Evolutionary conservation across 1,139 yeast species (phyloP), one percentile per base, ranked within the genome.

Genomic region (Magnusiomyces sp.): DNA sequence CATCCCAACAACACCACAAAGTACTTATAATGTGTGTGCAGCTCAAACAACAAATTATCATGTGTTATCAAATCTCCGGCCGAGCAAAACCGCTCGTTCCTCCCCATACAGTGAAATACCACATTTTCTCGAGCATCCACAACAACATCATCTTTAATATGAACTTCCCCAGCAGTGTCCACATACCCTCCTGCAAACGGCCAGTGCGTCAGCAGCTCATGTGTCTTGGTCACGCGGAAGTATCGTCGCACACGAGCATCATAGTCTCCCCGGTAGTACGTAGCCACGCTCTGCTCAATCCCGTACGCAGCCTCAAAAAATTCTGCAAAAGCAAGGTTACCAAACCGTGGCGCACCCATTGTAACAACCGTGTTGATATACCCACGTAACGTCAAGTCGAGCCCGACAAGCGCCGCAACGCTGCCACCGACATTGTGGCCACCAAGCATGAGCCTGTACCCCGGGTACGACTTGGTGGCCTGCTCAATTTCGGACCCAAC

Each of bases 361-460:
- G 82, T 73, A 9, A 81, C 64, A 1, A 81, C 77, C 41, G 74
- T 62, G 0, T 83, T 81, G 5, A 71, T 63, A 49, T 67, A 69
- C 0, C 84, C 85, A 59, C 75, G 58, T 6, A 75, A 56, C 53
- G 71, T 70, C 50, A 79, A 70, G 58, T 83, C 89, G 27, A 80
- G 70, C 0, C 83, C 89, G 10, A 79, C 72, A 38, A 84, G 64
- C 13, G 72, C 64, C 0, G 88, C 82, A 50, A 82, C 65, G 0
- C 88, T 87, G 2, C 82, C 92, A 1, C 92, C 94, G 31, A 83
- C 63, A 0, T 92, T 83, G 65, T 83, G 92, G 0, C 92, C 92
- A 1, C 78, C 67, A 2, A 82, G 71, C 2, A 76, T 71, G 14
- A 82, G 55, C 40, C 70, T 63, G 60, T 79, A 81, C 27, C 71